Evolutionary conservation across 192 early-diverging fungal genomes (phyloP), one percentile per base, ranked within the genome.

Genomic region (Blastocladiella britannica): DNA sequence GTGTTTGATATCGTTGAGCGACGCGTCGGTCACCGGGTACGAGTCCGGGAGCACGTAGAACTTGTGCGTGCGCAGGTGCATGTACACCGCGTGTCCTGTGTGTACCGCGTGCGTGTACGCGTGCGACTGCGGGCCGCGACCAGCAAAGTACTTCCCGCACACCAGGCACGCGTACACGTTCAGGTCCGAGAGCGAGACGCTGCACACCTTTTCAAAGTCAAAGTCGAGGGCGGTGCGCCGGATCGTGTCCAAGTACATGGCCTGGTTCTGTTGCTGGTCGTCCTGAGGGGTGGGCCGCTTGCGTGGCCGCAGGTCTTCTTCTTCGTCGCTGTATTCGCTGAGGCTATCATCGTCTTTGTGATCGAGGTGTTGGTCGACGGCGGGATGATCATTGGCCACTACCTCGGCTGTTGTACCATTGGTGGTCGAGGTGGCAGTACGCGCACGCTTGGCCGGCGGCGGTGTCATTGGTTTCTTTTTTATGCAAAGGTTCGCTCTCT

Each of bases 161-260:
- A 91, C 84, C 6, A 97, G 78, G 66, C 93, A 97, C 0, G 90
- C 86, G 62, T 97, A 97, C 0, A 97, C 86, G 55, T 97, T 97
- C 65, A 85, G 64, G 59, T 90, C 87, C 28, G 84, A 84, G 43
- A 97, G 74, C 26, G 90, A 93, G 1, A 97, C 89, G 3, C 87
- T 91, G 69, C 93, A 97, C 23, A 93, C 79, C 56, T 94, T 89
- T 64, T 97, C 93, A 69, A 97, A 97, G 64, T 97, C 93, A 78
- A 97, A 97, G 70, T 97, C 93, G 27, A 97, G 74, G 68, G 78
- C 76, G 57, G 78, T 70, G 8, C 93, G 73, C 59, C 89, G 80
- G 55, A 96, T 81, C 3, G 88, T 86, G 62, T 91, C 88, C 28
- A 91, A 69, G 55, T 83, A 88, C 53, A 87, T n/a, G n/a, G n/a